Base-by-base conservation (phyloP, 2,329 filamentous ascomycete genomes). In the Verticillium isaacii region DNA sequence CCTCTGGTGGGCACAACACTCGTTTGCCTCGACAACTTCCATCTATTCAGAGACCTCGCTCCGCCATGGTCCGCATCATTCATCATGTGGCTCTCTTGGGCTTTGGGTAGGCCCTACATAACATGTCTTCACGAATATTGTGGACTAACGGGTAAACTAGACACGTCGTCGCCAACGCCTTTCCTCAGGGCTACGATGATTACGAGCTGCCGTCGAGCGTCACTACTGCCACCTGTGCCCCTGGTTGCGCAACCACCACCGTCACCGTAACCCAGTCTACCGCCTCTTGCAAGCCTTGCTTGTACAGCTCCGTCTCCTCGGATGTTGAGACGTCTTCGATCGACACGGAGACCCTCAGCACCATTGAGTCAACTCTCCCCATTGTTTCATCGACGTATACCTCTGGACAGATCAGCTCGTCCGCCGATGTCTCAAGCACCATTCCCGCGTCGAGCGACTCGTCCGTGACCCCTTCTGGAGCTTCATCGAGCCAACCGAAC, bases 221-320 rank as follows among this genome's bases (percentile, higher is more conserved):
- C 17, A 65, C 64, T 1, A 32, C 64, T 41, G 63, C 63, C 6
- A 45, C 59, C 2, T 64, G 63, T 56, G 61, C 55, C 17, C 58
- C 58, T 17, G 39, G 61, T 5, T 66, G 64, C 14, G 61, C 63
- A 12, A 63, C 61, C 19, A 64, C 64, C 4, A 72, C 72, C 2
- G 63, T 73, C 7, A 76, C 74, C 9, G 68, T 75, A 60, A 68
- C 66, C 7, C 57, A 65, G 52, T 74, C 73, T 2, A 65, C 71
- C 29, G 71, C 68, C 0, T 69, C 63, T 11, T 77, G 71, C 54
- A 68, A 70, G 1, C 64, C 69, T 3, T 68, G 68, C 11, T 70
- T 66, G 57, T 69, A 66, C 34, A 63, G 65, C 3, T 64, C 60
- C 12, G 45, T 23, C 19, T 52, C 45, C 3, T 52, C 45, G n/a